These are phyloP conservation scores for Starmerella riodocensis DNA, from an alignment of 805 yeast genomes.

Conservation along the genomic window DNA sequence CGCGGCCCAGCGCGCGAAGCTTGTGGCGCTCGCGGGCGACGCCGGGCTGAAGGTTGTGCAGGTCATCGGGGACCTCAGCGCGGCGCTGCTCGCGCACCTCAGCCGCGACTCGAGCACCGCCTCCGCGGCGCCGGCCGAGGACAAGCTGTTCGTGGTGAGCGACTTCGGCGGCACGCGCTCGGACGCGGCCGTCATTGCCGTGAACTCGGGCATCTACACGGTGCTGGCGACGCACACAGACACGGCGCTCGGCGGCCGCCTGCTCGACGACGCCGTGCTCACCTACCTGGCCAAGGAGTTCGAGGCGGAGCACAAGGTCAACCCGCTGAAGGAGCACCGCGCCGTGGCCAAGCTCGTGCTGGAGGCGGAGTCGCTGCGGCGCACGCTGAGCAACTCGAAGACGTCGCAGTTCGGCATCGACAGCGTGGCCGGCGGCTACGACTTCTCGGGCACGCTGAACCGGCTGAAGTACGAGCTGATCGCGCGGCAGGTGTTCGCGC, in stretches of 20 bases:
- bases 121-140: too few relatives aligned
- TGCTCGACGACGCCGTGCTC: conserved; percentile 64
- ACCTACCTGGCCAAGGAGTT: conserved; percentile 88
- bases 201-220: conserved; percentile 88
- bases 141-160: conserved; percentile 77
- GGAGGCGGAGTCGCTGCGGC: conserved; percentile 73
- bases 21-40: conserved; percentile 46
- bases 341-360: conserved; percentile 78
- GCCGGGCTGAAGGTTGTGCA: conserved; percentile 76
- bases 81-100: conserved; percentile 77
- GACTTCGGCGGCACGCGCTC: conserved; percentile 95
- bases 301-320: conserved; percentile 68
- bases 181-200: conserved; percentile 86
- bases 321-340: conserved; percentile 70
- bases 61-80: conserved; percentile 80
- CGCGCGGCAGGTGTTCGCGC: conserved; percentile 61
- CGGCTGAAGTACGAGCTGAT: conserved; percentile 86
- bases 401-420: conserved; percentile 87
- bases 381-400: conserved; percentile 81
- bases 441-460: conserved; percentile 84
- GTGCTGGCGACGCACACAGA: conserved; percentile 76
- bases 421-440: conserved; percentile 85
- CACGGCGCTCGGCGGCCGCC: conserved; percentile 72
- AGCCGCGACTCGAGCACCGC: conserved; percentile 31
- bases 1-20: conserved; percentile 53